Percentiles rank a stretch among this genome's conserved stretches.
These are phyloP conservation scores for Malbranchea zuffiana DNA, from an alignment of 2,329 filamentous ascomycete species.

Conservation along the genomic window DNA sequence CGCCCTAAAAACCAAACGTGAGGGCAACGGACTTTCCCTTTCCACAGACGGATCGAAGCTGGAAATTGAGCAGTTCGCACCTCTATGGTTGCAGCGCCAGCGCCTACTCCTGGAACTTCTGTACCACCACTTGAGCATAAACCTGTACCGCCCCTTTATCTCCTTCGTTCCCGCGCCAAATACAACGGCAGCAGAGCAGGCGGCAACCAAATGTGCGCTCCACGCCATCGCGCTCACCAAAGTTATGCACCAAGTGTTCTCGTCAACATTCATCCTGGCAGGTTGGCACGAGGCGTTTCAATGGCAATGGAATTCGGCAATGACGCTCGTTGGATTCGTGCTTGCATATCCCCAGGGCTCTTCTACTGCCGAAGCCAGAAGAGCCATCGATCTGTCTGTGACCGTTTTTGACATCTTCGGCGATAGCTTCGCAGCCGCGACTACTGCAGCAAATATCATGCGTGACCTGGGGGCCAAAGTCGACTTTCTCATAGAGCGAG, in stretches of 20 bases:
- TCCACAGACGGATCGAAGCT: conserved; percentile 31
- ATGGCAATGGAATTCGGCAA: conserved; percentile 36
- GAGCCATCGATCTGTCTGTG: conserved; percentile 27
- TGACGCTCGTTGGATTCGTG: conserved; percentile 34
- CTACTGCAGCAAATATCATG: conserved; percentile 25
- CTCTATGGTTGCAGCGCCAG: conserved; percentile 35
- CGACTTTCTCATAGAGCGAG: conserved; percentile 18
- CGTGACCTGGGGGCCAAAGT: conserved; percentile 23
- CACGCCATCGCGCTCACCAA: conserved; percentile 28
- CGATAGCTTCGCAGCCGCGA: conserved; percentile 25
- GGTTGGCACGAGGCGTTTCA: conserved; percentile 34
- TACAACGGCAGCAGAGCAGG: conserved; percentile 18
- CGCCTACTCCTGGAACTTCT: conserved; percentile 33
- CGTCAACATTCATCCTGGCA: conserved; percentile 24
- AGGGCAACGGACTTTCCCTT: conserved; percentile 25
- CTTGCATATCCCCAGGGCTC: conserved; percentile 28
- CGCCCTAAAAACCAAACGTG: conserved; percentile 29
- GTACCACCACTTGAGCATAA: conserved; percentile 32
- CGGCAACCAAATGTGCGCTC: conserved; percentile 1
- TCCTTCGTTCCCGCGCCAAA: conserved; percentile 20
- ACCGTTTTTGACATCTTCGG: conserved; percentile 30
- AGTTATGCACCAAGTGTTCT: conserved; percentile 30
- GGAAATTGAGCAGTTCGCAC: conserved; percentile 28
- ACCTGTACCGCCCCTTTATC: conserved; percentile 34
- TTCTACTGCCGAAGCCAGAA: conserved; percentile 22